Conservation (phyloP, 2,329 filamentous ascomycete genomes). For the Leptographium wingfieldii region DNA sequence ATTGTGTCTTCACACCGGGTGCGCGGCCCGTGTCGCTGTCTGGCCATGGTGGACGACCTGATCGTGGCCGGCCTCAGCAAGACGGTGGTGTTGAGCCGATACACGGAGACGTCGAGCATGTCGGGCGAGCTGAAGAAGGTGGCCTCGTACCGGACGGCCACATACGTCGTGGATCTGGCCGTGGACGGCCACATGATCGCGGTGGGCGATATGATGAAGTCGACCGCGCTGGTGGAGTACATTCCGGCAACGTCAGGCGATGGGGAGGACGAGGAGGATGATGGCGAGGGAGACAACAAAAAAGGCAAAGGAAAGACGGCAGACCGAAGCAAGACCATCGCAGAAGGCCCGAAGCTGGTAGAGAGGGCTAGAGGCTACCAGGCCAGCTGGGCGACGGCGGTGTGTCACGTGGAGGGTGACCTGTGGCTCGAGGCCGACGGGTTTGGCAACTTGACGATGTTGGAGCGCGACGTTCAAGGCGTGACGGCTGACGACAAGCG, state of each 20-base stretch:
- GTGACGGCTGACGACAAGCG: slow-evolving; percentile 62
- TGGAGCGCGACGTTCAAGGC: slow-evolving; percentile 60
- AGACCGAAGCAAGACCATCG: background rate
- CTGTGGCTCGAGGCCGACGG: slow-evolving; percentile 76
- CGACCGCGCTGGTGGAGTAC: slow-evolving; percentile 66
- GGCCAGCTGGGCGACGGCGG: slow-evolving; percentile 68
- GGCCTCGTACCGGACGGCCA: slow-evolving; percentile 68
- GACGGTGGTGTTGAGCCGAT: slow-evolving; percentile 54
- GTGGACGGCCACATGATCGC: slow-evolving; percentile 65
- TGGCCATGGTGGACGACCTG: slow-evolving; percentile 52
- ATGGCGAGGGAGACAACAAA: slow-evolving; percentile 24
- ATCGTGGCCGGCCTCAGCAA: slow-evolving; percentile 85
- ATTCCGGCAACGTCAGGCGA: slow-evolving; percentile 27
- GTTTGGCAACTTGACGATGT: slow-evolving; percentile 73
- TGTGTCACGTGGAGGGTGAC: slow-evolving; percentile 58
- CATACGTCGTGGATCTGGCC: slow-evolving; percentile 69
- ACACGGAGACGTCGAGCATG: slow-evolving; percentile 41
- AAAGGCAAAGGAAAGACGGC: slow-evolving; percentile 20
- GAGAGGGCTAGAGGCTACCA: slow-evolving; percentile 74
- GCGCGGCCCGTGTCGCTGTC: slow-evolving; percentile 67
- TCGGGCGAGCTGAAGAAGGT: slow-evolving; percentile 52
- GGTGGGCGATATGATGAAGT: slow-evolving; percentile 90
- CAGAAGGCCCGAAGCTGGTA: slow-evolving; percentile 36
- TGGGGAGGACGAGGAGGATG: background rate
- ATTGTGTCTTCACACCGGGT: slow-evolving; percentile 56